Evolutionary conservation across 305 asterid genomes (phyloP).

Genomic region (Plantago coronopus): DNA sequence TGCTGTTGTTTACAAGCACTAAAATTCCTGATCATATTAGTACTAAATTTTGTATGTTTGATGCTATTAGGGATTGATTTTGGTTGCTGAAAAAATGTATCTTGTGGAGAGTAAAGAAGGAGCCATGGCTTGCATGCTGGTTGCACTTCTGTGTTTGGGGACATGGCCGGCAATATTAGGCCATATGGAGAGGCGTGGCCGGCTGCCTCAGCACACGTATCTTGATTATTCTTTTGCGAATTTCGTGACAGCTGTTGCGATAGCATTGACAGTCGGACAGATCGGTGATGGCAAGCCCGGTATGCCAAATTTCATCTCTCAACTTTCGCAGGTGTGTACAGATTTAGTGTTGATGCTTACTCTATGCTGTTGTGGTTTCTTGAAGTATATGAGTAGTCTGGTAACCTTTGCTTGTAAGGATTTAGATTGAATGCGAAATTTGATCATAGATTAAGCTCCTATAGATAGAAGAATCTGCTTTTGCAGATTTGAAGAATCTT

Average conservation of each 20-base stretch:
- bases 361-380: no score
- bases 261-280: conserved; percentile 47
- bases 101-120: conserved; percentile 49
- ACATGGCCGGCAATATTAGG: conserved; percentile 57
- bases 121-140: conserved; percentile 48
- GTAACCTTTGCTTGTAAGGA: no score
- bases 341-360: no score
- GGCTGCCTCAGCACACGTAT: conserved; percentile 50
- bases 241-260: conserved; percentile 43
- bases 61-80: no score
- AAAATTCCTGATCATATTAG: no score
- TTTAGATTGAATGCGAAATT: no score
- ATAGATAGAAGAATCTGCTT: no score
- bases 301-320: conserved; percentile 38
- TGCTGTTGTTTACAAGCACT: no score
- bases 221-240: conserved; percentile 48
- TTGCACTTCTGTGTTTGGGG: conserved; percentile 40
- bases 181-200: conserved; percentile 46
- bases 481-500: no score
- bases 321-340: conserved; percentile 35
- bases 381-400: no score
- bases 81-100: conserved; percentile 26
- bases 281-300: conserved; percentile 30
- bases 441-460: no score
- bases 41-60: no score